Evolutionary conservation across 495 filamentous ascomycete species (phyloP).

Genomic region (Bacidia rubella): DNA sequence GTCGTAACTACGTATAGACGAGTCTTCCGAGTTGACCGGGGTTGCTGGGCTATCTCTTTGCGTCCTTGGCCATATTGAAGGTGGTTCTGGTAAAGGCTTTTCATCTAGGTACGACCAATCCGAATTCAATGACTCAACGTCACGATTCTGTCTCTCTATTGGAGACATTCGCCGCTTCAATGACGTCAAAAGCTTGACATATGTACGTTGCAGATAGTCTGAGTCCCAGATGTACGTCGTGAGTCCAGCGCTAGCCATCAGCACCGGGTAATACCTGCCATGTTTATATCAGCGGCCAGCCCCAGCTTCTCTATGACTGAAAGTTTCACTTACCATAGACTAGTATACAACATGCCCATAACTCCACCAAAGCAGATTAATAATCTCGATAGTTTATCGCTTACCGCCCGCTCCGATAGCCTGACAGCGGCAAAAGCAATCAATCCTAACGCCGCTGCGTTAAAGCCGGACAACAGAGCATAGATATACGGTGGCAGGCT

Average conservation of each 20-base stretch:
- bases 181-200: neutral
- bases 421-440: conserved; percentile 55
- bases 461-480: conserved; percentile 55
- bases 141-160: neutral
- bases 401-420: conserved; percentile 52
- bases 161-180: neutral
- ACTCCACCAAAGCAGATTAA: conserved; percentile 46
- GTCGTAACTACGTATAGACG: neutral
- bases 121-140: neutral
- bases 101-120: neutral
- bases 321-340: conserved; percentile 36
- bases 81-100: neutral
- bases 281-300: neutral
- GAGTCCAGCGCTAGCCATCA: conserved; percentile 37
- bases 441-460: conserved; percentile 55
- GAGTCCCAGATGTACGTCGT: conserved; percentile 21
- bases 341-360: conserved; percentile 52
- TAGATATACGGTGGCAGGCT: conserved; percentile 47
- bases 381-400: conserved; percentile 44
- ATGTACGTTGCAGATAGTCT: neutral
- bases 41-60: too few relatives aligned
- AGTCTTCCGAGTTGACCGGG: too few relatives aligned
- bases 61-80: neutral
- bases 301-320: neutral
- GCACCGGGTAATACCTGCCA: conserved; percentile 44